Evolutionary conservation across 176 grass and related monocot species (phyloP), one percentile per base, ranked within the genome.

Genomic region (Musa acuminata): DNA sequence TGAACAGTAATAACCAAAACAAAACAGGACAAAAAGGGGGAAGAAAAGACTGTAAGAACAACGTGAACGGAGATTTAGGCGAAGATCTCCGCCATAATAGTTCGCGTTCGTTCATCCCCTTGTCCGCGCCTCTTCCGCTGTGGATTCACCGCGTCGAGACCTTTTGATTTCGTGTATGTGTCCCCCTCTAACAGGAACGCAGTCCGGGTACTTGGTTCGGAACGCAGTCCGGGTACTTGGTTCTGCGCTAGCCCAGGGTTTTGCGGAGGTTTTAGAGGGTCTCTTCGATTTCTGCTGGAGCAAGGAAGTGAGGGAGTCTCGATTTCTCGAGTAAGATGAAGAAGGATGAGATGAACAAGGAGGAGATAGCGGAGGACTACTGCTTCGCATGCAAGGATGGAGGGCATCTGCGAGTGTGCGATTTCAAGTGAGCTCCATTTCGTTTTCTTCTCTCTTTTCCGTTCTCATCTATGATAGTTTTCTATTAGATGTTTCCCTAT

Each of bases 331-430:
- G 13, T 14, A 14, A 2, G 75, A 84, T 76, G 84, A 52, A 55
- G 79, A 75, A 52, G 76, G 57, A 13, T 43, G 82, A 72, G 76
- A 54, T 50, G 53, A 73, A 51, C 8, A 62, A 78, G 64, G 78
- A 87, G 19, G 84, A 86, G 24, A 66, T 85, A 16, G 77, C 75
- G 21, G 94, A 91, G 77, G 82, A 83, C 49, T 75, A n/a, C 52
- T 93, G 94, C 72, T 98, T 98, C 80, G 16, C n/a, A 11, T 98
- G 90, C 75, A 98, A 98, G 83, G 94, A 93, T 80, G 80, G 80
- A 72, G 86, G 90, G 43, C 71, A 82, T 13, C 72, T 98, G 63
- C 85, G 82, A 53, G 75, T 83, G 8, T 93, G 94, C 68, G 86
- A 85, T 64, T 87, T 65, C 72, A 83, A 53, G 94, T 97, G 55